A percentile compares a stretch with the other conserved stretches of the same genome.
Evolutionary conservation across 768 basidiomycete genomes (phyloP).

Genomic region (Pulveroboletus ravenelii): DNA sequence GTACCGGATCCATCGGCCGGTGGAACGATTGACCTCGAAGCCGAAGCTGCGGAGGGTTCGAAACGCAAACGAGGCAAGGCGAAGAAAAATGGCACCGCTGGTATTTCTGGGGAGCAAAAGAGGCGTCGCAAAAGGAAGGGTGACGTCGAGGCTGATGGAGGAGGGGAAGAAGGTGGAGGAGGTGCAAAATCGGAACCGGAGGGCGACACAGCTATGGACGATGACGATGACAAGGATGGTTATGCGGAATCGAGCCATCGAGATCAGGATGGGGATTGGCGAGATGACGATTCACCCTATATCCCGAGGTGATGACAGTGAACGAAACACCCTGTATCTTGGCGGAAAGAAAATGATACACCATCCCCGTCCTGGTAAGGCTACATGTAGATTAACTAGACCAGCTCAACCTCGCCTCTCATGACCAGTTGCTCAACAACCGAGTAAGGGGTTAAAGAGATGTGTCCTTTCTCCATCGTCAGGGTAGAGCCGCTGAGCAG

Average conservation of each 20-base stretch:
- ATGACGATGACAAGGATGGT: slow-evolving; percentile 42
- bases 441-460: slow-evolving; percentile 73
- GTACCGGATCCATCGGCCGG: slow-evolving; percentile 87
- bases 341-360: slow-evolving; percentile 9
- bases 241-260: slow-evolving; percentile 35
- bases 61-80: slow-evolving; percentile 59
- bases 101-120: slow-evolving; percentile 36
- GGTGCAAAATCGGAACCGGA: slow-evolving; percentile 37
- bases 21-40: slow-evolving; percentile 69
- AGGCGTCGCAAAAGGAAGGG: slow-evolving; percentile 47
- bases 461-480: slow-evolving; percentile 76
- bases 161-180: slow-evolving; percentile 32
- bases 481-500: slow-evolving; percentile 57
- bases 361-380: slow-evolving; percentile 6
- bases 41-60: slow-evolving; percentile 47
- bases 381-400: slow-evolving; percentile 39
- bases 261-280: slow-evolving; percentile 43
- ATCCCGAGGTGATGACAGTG: slow-evolving; percentile 31
- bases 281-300: slow-evolving; percentile 39
- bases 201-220: slow-evolving; percentile 33
- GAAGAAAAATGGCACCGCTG: slow-evolving; percentile 41
- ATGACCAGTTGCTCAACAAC: slow-evolving; percentile 70
- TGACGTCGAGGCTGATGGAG: slow-evolving; percentile 32
- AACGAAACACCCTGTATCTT: slow-evolving; percentile 5
- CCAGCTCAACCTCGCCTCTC: slow-evolving; percentile 71